Conservation (phyloP, 345 rosid genomes). For the Kandelia obovata region DNA sequence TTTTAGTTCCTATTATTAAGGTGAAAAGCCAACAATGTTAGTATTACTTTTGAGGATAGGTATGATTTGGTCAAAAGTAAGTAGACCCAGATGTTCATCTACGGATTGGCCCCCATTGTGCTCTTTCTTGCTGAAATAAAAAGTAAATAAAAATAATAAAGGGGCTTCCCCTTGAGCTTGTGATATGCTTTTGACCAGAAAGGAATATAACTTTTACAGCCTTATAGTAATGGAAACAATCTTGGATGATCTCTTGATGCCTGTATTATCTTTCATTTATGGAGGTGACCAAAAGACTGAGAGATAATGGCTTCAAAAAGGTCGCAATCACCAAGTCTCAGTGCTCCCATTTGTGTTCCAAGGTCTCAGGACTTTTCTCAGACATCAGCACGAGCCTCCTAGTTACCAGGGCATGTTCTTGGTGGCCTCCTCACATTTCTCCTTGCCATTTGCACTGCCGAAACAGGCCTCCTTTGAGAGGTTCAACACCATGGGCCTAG, state of each 20-base stretch:
- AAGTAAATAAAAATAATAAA: no score
- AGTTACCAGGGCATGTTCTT: conserved; percentile 47
- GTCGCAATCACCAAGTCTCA: conserved; percentile 33
- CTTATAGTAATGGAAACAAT: no score
- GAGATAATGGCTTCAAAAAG: conserved; percentile 32
- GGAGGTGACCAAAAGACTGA: no score
- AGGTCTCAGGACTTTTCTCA: conserved; percentile 44
- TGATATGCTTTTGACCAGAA: no score
- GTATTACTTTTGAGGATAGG: conserved; percentile 27
- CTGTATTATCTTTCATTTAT: no score
- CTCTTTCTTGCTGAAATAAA: not conserved
- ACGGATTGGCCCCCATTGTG: conserved; percentile 31
- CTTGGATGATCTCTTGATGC: no score
- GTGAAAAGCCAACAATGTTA: not conserved
- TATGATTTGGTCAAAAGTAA: conserved; percentile 30
- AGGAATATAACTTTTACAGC: not conserved
- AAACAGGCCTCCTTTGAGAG: conserved; percentile 34
- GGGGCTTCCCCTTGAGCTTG: no score
- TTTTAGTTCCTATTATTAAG: not conserved
- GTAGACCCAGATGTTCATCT: conserved; percentile 31
- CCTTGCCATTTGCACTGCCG: conserved; percentile 41
- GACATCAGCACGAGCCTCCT: conserved; percentile 29
- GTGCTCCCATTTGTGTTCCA: conserved; percentile 37
- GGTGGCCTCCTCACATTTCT: conserved; percentile 39
- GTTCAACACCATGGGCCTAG: conserved; percentile 16